A percentile compares a stretch with the other conserved stretches of the same genome.
phyloP scores from a whole-genome alignment of 352 stramenopile species.

The Globisporangium alternatum region DNA sequence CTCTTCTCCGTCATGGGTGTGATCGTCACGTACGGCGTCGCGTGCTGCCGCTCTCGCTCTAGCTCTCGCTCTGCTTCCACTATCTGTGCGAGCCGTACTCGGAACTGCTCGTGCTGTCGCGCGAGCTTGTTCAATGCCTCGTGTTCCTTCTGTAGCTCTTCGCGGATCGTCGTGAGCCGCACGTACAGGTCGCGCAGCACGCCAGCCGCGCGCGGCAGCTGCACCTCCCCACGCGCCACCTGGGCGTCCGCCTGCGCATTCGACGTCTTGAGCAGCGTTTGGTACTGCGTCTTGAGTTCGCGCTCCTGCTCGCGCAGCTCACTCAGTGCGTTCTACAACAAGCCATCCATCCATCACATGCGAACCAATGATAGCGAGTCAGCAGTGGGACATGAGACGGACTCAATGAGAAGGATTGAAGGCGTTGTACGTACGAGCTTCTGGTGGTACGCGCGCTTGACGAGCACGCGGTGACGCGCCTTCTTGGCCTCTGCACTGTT shows the following conservation, averaged over 20 bases:
- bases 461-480: slow-evolving; percentile 25
- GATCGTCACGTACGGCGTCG: slow-evolving; percentile 15
- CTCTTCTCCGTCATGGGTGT: slow-evolving; percentile 22
- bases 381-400: slow-evolving; percentile 1
- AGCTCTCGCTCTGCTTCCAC: neutral
- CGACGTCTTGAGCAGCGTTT: slow-evolving; percentile 20
- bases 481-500: slow-evolving; percentile 5
- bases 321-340: slow-evolving; percentile 28
- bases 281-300: slow-evolving; percentile 29
- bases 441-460: slow-evolving; percentile 36
- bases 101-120: slow-evolving; percentile 28
- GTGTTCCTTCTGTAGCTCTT: slow-evolving; percentile 29
- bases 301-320: slow-evolving; percentile 29
- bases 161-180: slow-evolving; percentile 28
- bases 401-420: neutral
- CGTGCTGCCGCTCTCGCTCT: neutral
- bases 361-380: neutral
- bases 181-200: slow-evolving; percentile 28
- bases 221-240: slow-evolving; percentile 12
- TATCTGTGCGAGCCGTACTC: slow-evolving; percentile 20
- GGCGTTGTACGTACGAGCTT: slow-evolving; percentile 20
- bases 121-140: slow-evolving; percentile 21
- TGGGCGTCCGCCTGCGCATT: slow-evolving; percentile 11
- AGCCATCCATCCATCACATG: neutral
- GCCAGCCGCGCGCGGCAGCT: neutral